Base-by-base conservation (phyloP, 1,284 basidiomycete genomes). In the Grifola frondosa region DNA sequence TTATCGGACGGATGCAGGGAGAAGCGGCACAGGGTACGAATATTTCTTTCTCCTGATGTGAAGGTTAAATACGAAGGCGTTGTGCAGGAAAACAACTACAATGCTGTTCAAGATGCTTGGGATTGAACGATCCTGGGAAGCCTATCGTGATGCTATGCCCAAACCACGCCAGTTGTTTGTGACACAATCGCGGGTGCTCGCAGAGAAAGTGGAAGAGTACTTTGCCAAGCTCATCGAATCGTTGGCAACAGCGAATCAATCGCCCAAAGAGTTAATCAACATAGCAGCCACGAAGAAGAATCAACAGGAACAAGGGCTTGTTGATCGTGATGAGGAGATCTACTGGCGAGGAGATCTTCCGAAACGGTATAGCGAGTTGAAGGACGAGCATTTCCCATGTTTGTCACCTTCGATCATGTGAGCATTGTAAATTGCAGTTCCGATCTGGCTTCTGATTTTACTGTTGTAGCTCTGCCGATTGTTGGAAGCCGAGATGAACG, bases 21-120 rank as follows among this genome's bases (percentile, higher is more conserved):
- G 85, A 26, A 86, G 84, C 52, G 85, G 85, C 3, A 88, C 84
- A 0, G 83, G 84, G 82, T 84, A 58, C n/a, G 66, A 40, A 17
- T 20, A 20, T n/a, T 31, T 40, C 9, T 11, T 24, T 29, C 3
- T 9, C 8, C 29, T 35, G 11, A 1, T 23, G 26, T 22, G 8
- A 16, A 20, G 38, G 4, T 30, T n/a, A 40, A n/a, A 42, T 15
- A 17, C 37, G 51, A 40, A 43, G 15, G 33, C n/a, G 19, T n/a
- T 15, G 1, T 37, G 25, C 51, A 85, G 83, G 5, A 87, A 88
- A 73, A 88, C 84, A 0, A 86, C 84, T 0, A 84, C 82, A 0
- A 84, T 87, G 75, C 63, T 86, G 0, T 84, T 81, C 68, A 85
- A 84, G 63, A 87, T 87, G 74, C 65, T 87, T 4, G 74, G 77